Percentiles rank a stretch among this genome's conserved stretches.
phyloP scores from a whole-genome alignment of 768 basidiomycete genomes.

The Termitomyces sp. region DNA sequence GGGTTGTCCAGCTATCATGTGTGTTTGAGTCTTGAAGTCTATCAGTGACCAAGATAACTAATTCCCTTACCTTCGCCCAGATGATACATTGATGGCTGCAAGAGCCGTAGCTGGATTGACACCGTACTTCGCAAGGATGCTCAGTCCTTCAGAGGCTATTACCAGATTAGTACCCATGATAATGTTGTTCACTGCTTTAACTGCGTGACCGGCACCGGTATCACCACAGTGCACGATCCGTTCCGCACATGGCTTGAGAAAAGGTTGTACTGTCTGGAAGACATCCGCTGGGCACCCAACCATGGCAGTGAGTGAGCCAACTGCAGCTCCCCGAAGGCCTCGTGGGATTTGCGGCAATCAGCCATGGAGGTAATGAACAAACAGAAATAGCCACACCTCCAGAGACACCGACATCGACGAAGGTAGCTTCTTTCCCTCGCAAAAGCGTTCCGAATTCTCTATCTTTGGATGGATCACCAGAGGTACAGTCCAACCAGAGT shows the following conservation, averaged over 20 bases:
- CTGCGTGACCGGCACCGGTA: conserved; percentile 7
- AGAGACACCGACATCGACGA: conserved; percentile 5
- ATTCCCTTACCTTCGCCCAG: conserved; percentile 6
- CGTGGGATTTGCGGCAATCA: background rate
- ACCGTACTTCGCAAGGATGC: conserved; percentile 7
- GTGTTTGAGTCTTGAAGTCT: background rate
- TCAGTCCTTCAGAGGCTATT: conserved; percentile 6
- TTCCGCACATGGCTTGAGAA: background rate
- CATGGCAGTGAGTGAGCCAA: conserved; percentile 6
- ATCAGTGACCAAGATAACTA: background rate
- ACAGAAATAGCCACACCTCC: background rate
- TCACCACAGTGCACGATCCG: conserved; percentile 5
- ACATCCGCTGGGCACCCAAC: conserved; percentile 6
- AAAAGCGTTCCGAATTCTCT: background rate
- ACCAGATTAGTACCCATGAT: conserved; percentile 6
- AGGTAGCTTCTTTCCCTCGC: background rate
- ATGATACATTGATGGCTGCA: conserved; percentile 6
- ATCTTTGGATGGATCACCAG: conserved; percentile 4
- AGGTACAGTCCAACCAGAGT: conserved; percentile 9
- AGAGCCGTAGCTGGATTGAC: background rate
- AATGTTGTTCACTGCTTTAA: conserved; percentile 10
- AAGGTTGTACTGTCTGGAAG: background rate
- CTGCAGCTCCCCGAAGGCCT: conserved; percentile 8
- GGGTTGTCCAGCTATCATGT: conserved; percentile 4
- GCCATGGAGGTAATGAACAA: background rate